Evolutionary conservation across 257 asterid genomes (phyloP), one percentile per base, ranked within the genome.

Genomic region (Rhazya stricta): DNA sequence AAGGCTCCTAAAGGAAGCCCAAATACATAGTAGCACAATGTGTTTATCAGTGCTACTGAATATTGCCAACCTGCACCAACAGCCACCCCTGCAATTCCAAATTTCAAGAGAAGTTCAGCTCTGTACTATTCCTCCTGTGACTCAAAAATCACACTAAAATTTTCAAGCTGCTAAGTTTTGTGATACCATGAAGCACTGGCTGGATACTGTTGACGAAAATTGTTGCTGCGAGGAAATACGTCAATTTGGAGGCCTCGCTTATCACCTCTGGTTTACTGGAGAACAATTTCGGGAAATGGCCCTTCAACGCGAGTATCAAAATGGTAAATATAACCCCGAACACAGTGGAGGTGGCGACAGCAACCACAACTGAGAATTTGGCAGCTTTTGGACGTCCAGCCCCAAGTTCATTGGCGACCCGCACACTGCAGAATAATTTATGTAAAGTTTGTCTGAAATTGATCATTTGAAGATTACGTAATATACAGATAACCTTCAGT

Each of bases 11-110:
- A 74, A 1, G 98, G 98, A 74, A 93, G 88, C 46, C 98, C 98
- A 37, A 91, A 81, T 0, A 86, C 6, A 19, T 91, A 91, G 76
- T 93, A 93, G 63, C 93, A 87, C 1, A 51, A 83, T 0, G 84
- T 2, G 81, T 93, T 93, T 76, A 93, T 76, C 10, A 84, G n/a
- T 0, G 98, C 98, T 1, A 93, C 97, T 0, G 89, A 85, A 43
- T 76, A 46, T 81, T 93, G 97, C 98, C 97, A 90, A 11, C 97
- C 97, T 8, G 97, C 97, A 65, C 97, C 97, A 21, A 92, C 92
- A n/a, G 96, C 97, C 72, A 92, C 94, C 69, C 97, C 97, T 90
- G 89, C 84, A 77, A 13, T 67, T 51, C 74, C 79, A 76, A 50
- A 23, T 58, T 74, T 11, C 3, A 6, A 4, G 51, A 54, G 1